Base-by-base conservation (phyloP, 2,329 filamentous ascomycete genomes). In the Colletotrichum godetiae region DNA sequence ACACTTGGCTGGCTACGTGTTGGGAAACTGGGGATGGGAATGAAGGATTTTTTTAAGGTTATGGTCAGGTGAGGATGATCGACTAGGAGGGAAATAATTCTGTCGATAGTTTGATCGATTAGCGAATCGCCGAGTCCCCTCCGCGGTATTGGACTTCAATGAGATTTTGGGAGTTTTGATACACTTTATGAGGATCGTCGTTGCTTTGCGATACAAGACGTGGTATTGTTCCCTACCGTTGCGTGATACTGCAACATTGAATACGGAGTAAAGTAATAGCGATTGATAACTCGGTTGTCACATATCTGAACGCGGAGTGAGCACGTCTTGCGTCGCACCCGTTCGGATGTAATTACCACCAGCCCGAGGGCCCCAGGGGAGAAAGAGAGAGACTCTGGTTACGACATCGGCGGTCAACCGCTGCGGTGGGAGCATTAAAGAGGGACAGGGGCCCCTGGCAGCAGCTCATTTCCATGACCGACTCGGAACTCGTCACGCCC, bases 401-500 rank as follows among this genome's bases (percentile, higher is more conserved):
- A 22, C 46, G 61, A 53, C 13, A 24, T 35, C 46, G n/a, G 61
- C 61, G 29, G 49, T 55, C 61, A 55, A 58, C 42, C 42, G 24
- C 55, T 10, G 31, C 13, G 31, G 60, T 49, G 60, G 67, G 52
- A 58, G 61, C 49, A 57, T 27, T 49, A 56, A 59, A 63, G 66
- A 22, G 46, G 58, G 22, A 53, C 60, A 71, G 61, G 71, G 71
- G 24, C 56, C 66, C 65, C 67, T 57, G 67, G 31, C 49, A 61
- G 56, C 59, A 61, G 57, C 67, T 73, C 71, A 73, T 73, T 66
- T 73, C 49, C n/a, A 63, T 27, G 60, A 53, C 29, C 56, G 60
- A 58, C n/a, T 61, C 61, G 29, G 35, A 19, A 19, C 37, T 42
- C 37, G 37, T 15, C 6, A 15, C 59, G 15, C 52, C 37, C 37